These are phyloP conservation scores for Xanthoconium stramineum DNA, from an alignment of 768 basidiomycete species.

Conservation along the genomic window DNA sequence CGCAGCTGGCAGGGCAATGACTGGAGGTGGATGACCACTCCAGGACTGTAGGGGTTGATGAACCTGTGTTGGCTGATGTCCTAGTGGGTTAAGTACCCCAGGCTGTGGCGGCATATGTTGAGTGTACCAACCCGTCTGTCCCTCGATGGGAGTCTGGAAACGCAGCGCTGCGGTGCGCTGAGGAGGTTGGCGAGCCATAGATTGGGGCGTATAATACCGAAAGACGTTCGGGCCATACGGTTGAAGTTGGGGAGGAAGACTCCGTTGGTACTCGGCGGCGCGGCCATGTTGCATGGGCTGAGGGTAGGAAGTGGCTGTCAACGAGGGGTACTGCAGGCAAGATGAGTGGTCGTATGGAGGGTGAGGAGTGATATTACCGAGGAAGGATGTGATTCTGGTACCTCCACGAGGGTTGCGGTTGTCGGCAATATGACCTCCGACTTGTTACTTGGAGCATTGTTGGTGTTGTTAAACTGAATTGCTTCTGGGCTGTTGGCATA, in stretches of 20 bases:
- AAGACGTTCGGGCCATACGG: not conserved
- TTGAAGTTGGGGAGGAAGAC: slow-evolving; percentile 1
- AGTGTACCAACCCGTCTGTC: slow-evolving; percentile 12
- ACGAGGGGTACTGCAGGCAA: slow-evolving; percentile 9
- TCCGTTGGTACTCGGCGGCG: not conserved
- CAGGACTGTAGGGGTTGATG: slow-evolving; percentile 10
- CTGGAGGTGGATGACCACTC: slow-evolving; percentile 10
- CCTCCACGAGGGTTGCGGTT: slow-evolving; percentile 36
- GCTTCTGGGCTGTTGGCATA: slow-evolving; percentile 10
- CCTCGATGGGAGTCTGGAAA: slow-evolving; percentile 1
- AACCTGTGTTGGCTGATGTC: not conserved
- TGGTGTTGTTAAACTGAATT: slow-evolving; percentile 15
- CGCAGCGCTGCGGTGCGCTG: not conserved
- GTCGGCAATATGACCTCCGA: slow-evolving; percentile 28
- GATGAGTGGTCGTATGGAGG: slow-evolving; percentile 2
- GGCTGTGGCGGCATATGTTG: slow-evolving; percentile 10
- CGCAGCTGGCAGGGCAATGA: not conserved
- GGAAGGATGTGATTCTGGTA: slow-evolving; percentile 18
- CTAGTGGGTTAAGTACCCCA: not conserved
- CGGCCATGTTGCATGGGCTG: slow-evolving; percentile 9
- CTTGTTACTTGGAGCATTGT: slow-evolving; percentile 1
- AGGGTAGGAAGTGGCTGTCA: not conserved
- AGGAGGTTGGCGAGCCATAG: not conserved
- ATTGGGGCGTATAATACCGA: slow-evolving; percentile 2
- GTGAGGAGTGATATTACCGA: slow-evolving; percentile 11